Evolutionary conservation across 495 filamentous ascomycete genomes (phyloP).

Genomic region (Podospora comata): DNA sequence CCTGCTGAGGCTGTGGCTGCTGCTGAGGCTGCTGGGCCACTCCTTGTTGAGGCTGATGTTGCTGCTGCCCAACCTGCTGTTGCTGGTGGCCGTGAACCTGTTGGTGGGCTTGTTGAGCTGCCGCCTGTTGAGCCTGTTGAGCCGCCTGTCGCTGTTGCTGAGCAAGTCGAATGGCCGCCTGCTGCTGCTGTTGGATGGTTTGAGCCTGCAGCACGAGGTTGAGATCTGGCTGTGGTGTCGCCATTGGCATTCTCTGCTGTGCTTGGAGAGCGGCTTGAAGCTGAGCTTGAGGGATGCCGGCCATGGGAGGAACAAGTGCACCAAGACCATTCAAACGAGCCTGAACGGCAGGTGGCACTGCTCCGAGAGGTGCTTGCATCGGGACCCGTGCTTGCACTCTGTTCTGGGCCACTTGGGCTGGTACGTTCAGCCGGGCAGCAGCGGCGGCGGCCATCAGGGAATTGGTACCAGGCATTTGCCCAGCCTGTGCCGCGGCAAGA

Average conservation of each 20-base stretch:
- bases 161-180: conserved; percentile 20
- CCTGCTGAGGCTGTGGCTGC: conserved; percentile 43
- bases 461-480: conserved; percentile 42
- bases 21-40: conserved; percentile 23
- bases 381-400: conserved; percentile 38
- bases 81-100: conserved; percentile 32
- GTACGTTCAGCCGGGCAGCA: conserved; percentile 29
- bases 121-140: conserved; percentile 27
- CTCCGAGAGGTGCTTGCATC: conserved; percentile 43
- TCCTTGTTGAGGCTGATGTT: conserved; percentile 28
- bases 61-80: conserved; percentile 26
- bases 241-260: conserved; percentile 62
- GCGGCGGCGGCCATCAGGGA: conserved; percentile 33
- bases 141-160: conserved; percentile 25
- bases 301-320: conserved; percentile 53
- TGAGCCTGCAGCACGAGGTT: conserved; percentile 54
- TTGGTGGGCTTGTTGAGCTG: conserved; percentile 37
- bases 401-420: conserved; percentile 39
- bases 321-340: conserved; percentile 40
- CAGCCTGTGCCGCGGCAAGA: conserved; percentile 30
- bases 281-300: conserved; percentile 74
- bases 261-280: conserved; percentile 54
- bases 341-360: conserved; percentile 35
- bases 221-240: conserved; percentile 58
- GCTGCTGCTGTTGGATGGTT: conserved; percentile 52